These are phyloP conservation scores for Prunus armeniaca DNA, from an alignment of 306 rosid genomes.

Conservation along the genomic window DNA sequence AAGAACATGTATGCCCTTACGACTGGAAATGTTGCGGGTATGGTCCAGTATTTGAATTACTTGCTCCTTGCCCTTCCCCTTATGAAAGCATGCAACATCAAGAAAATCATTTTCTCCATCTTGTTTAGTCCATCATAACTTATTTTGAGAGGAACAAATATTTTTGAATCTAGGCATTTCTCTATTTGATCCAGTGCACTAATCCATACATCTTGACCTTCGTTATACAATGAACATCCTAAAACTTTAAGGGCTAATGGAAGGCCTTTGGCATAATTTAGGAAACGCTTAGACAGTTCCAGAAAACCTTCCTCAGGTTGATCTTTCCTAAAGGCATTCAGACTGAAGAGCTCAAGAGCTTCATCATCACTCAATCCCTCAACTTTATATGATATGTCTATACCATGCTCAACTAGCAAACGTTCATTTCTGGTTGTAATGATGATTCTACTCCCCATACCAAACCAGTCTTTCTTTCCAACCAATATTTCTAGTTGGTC, in stretches of 20 bases:
- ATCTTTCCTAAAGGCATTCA: background rate
- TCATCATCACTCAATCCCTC: too few relatives aligned
- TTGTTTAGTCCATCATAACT: constrained; percentile 29
- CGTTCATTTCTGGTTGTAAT: constrained; percentile 33
- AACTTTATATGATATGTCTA: too few relatives aligned
- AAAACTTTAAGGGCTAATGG: constrained; percentile 35
- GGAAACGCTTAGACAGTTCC: background rate
- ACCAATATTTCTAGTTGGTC: constrained; percentile 31
- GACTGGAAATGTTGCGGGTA: constrained; percentile 10
- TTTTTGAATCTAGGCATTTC: constrained; percentile 17
- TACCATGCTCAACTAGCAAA: constrained; percentile 4
- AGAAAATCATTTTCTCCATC: constrained; percentile 27
- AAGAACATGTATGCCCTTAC: constrained; percentile 32
- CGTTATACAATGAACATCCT: constrained; percentile 34
- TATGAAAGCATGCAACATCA: constrained; percentile 37
- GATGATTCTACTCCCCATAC: constrained; percentile 36
- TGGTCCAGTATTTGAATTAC: constrained; percentile 13
- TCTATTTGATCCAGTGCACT: constrained; percentile 28
- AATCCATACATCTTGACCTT: constrained; percentile 23
- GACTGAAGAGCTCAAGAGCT: too few relatives aligned
- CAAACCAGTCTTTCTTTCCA: constrained; percentile 17
- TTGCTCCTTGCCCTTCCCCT: constrained; percentile 26
- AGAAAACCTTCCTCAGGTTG: background rate
- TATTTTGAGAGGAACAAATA: constrained; percentile 18
- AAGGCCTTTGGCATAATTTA: constrained; percentile 18